Conservation (phyloP, 129 eudicot species). For the Flaveria trinervia region DNA sequence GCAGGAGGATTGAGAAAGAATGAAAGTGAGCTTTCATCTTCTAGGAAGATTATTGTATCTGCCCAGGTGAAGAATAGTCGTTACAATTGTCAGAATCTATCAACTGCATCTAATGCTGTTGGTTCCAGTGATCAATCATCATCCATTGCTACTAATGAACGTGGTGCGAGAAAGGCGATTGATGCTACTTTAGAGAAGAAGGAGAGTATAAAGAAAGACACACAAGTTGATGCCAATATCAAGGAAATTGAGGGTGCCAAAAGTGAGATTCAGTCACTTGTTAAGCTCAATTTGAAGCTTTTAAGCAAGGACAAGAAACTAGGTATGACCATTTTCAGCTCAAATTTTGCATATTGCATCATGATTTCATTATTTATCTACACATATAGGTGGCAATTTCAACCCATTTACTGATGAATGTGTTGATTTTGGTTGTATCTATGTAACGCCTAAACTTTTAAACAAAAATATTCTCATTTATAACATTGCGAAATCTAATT, state of each 20-base stretch:
- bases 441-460: too few relatives aligned
- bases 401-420: not conserved
- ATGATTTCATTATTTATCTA: slow-evolving; percentile 2
- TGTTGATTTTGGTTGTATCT: not conserved
- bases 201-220: slow-evolving; percentile 24
- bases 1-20: slow-evolving; percentile 26
- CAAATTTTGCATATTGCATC: not conserved
- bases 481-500: too few relatives aligned
- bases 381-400: not conserved
- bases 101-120: slow-evolving; percentile 15
- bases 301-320: slow-evolving; percentile 53
- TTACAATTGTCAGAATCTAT: slow-evolving; percentile 28
- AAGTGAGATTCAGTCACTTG: slow-evolving; percentile 86
- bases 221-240: slow-evolving; percentile 24
- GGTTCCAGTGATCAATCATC: slow-evolving; percentile 24
- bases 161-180: slow-evolving; percentile 26
- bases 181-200: slow-evolving; percentile 23
- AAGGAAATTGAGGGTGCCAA: slow-evolving; percentile 49
- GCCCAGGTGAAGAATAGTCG: slow-evolving; percentile 17
- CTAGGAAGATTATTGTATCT: slow-evolving; percentile 24
- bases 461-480: too few relatives aligned
- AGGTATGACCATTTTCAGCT: slow-evolving; percentile 46
- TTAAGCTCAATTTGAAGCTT: slow-evolving; percentile 84
- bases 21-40: slow-evolving; percentile 27
- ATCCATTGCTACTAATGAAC: slow-evolving; percentile 21